Evolutionary conservation across 495 filamentous ascomycete genomes (phyloP).

Genomic region (Aspergillus affinis): DNA sequence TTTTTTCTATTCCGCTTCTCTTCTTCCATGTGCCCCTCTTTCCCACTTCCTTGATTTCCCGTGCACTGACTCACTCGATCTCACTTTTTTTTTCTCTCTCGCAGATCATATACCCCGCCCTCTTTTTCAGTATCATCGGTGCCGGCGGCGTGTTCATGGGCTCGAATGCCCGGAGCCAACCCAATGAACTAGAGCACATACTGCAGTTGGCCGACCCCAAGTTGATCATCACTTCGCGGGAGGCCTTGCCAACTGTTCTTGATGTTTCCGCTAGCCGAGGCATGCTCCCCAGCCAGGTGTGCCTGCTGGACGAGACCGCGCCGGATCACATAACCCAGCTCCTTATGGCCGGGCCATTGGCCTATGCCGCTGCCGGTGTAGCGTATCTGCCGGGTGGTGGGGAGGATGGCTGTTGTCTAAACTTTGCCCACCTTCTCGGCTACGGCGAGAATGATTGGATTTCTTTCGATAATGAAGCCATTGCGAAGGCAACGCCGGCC

Average conservation of each 20-base stretch:
- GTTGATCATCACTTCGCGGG: conserved; percentile 40
- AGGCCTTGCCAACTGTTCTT: conserved; percentile 42
- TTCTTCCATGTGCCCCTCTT: conserved; percentile 1
- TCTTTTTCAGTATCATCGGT: conserved; percentile 50
- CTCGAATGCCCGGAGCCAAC: conserved; percentile 32
- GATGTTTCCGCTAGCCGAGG: conserved; percentile 44
- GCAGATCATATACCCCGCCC: conserved; percentile 49
- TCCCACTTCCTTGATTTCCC: conserved; percentile 1
- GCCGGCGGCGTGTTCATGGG: conserved; percentile 39
- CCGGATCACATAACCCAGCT: conserved; percentile 37
- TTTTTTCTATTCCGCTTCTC: conserved; percentile 4
- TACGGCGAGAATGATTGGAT: conserved; percentile 56
- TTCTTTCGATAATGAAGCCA: conserved; percentile 45
- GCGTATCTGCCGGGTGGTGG: conserved; percentile 21
- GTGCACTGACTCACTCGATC: conserved; percentile 8
- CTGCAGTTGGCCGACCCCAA: conserved; percentile 27
- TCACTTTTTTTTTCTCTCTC: background rate
- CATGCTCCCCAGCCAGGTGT: conserved; percentile 50
- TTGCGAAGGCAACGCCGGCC: conserved; percentile 49
- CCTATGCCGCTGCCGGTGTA: conserved; percentile 19
- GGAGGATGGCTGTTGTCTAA: conserved; percentile 25
- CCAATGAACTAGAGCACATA: conserved; percentile 29
- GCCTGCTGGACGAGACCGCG: conserved; percentile 45
- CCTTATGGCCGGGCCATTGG: conserved; percentile 25
- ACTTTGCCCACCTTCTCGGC: conserved; percentile 44